These are phyloP conservation scores for Tuber borchii DNA, from an alignment of 495 filamentous ascomycete genomes.

Conservation along the genomic window DNA sequence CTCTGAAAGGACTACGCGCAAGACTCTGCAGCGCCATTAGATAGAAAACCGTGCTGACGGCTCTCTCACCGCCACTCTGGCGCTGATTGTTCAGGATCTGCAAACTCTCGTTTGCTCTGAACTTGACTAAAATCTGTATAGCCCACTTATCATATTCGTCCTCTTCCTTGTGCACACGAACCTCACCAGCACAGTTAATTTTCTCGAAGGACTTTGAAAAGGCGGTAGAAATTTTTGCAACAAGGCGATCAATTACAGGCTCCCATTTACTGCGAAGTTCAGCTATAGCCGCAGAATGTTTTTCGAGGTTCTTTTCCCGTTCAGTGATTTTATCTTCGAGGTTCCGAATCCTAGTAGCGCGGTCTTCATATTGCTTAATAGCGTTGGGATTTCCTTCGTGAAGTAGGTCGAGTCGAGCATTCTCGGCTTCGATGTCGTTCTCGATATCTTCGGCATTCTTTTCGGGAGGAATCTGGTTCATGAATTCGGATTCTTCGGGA, in stretches of 20 bases:
- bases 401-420: slow-evolving; percentile 67
- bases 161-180: slow-evolving; percentile 69
- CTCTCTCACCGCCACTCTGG: slow-evolving; percentile 92
- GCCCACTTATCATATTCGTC: slow-evolving; percentile 88
- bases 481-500: slow-evolving; percentile 42
- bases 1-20: slow-evolving; percentile 93
- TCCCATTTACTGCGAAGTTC: slow-evolving; percentile 65
- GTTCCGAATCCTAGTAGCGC: slow-evolving; percentile 50
- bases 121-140: slow-evolving; percentile 89
- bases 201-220: slow-evolving; percentile 85
- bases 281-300: slow-evolving; percentile 51
- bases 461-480: slow-evolving; percentile 44
- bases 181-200: slow-evolving; percentile 93
- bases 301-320: slow-evolving; percentile 51
- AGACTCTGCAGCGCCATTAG: slow-evolving; percentile 96
- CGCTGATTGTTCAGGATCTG: slow-evolving; percentile 82
- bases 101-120: slow-evolving; percentile 77
- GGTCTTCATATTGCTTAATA: slow-evolving; percentile 72
- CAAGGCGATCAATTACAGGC: slow-evolving; percentile 69
- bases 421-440: slow-evolving; percentile 65
- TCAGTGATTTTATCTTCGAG: slow-evolving; percentile 44
- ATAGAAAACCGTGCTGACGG: slow-evolving; percentile 97
- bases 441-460: slow-evolving; percentile 60
- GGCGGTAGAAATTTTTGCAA: slow-evolving; percentile 75
- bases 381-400: slow-evolving; percentile 70